Percentiles rank a stretch among this genome's conserved stretches.
phyloP scores from a whole-genome alignment of 1,139 yeast genomes.

The Taphrina deformans region DNA sequence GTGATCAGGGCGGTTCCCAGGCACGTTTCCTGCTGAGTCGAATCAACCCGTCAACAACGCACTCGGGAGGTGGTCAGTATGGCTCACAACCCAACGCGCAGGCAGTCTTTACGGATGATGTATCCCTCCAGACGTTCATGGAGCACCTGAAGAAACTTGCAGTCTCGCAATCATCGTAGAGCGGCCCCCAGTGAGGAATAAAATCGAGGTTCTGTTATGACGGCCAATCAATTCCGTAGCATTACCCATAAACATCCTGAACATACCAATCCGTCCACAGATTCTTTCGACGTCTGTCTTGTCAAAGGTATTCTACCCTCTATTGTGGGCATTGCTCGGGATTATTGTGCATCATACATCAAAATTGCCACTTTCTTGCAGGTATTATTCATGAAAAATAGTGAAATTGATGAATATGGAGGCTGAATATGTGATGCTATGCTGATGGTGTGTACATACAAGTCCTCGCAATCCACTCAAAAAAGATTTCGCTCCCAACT shows the following conservation, averaged over 20 bases:
- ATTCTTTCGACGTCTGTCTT: neutral
- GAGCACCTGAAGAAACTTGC: slow-evolving; percentile 56
- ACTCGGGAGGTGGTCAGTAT: slow-evolving; percentile 55
- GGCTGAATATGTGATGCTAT: neutral
- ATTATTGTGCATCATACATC: too few relatives aligned
- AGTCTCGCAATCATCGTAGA: slow-evolving; percentile 30
- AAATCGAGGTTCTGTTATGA: neutral
- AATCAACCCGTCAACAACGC: slow-evolving; percentile 88
- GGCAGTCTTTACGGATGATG: slow-evolving; percentile 93
- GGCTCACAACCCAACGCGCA: slow-evolving; percentile 62
- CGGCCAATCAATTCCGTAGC: neutral
- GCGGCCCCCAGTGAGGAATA: neutral
- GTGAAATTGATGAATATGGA: neutral
- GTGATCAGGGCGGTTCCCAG: slow-evolving; percentile 97
- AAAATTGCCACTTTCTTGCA: too few relatives aligned
- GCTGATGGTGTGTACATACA: neutral
- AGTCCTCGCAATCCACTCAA: neutral
- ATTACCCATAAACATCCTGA: neutral
- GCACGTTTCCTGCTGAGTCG: slow-evolving; percentile 94
- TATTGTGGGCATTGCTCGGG: too few relatives aligned
- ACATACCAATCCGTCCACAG: neutral
- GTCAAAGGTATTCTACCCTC: too few relatives aligned
- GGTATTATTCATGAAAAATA: neutral
- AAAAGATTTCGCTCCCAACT: too few relatives aligned
- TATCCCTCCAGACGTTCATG: slow-evolving; percentile 87